phyloP scores from a whole-genome alignment of 441 rosid species.

The Oxalis stricta region DNA sequence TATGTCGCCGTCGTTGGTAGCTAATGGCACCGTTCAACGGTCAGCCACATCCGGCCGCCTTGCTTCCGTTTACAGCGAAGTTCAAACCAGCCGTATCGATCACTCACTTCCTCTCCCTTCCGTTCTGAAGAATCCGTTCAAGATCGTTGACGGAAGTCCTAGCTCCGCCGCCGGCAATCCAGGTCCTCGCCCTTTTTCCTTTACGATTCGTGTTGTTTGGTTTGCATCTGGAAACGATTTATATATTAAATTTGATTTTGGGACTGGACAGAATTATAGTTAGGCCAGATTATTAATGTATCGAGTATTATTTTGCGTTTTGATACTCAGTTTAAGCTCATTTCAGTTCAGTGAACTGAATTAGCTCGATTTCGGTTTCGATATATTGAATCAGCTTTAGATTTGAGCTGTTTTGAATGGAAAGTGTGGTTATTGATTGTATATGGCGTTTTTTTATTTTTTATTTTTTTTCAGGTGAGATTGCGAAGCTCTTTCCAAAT shows the following conservation, averaged over 20 bases:
- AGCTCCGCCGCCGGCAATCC: conserved; percentile 94
- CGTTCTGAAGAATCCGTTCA: conserved; percentile 51
- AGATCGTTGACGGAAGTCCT: conserved; percentile 69
- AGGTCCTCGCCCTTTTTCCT: conserved; percentile 18
- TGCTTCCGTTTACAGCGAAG: conserved; percentile 78
- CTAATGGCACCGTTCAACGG: conserved; percentile 26
- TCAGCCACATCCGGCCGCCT: conserved; percentile 36
- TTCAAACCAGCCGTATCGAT: conserved; percentile 69
- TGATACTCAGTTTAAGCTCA: no score
- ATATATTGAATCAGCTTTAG: no score
- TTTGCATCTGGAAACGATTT: background rate
- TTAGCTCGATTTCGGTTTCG: no score
- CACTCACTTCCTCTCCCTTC: conserved; percentile 79
- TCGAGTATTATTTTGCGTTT: no score
- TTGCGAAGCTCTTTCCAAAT: conserved; percentile 79
- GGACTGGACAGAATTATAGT: no score
- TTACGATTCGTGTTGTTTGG: background rate
- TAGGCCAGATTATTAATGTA: no score
- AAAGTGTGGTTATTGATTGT: no score
- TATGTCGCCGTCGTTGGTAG: conserved; percentile 59
- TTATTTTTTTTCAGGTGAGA: conserved; percentile 42
- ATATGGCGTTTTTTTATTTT: background rate
- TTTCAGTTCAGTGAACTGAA: no score
- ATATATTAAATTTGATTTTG: background rate
- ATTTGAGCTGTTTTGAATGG: no score